Conservation (phyloP, 164 flowering plant species). For the Litsea cubeba region DNA sequence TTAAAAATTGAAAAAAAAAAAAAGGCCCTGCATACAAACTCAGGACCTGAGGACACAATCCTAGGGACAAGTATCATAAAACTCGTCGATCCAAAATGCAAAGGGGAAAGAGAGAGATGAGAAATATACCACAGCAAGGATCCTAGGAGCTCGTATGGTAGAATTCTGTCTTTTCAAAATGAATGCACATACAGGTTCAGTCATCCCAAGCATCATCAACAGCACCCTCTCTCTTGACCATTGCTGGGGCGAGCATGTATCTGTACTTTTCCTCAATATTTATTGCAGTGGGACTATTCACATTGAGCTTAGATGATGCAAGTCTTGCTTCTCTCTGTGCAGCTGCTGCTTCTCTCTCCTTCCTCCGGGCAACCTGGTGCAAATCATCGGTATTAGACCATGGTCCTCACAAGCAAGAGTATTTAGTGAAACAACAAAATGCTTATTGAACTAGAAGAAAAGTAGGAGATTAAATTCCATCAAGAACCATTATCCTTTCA, state of each 20-base stretch:
- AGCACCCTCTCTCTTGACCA: slow-evolving; percentile 40
- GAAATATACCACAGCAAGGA: neutral
- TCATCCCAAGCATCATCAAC: slow-evolving; percentile 79
- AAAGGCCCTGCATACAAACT: neutral
- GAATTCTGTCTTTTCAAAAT: neutral
- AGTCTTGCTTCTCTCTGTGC: slow-evolving; percentile 47
- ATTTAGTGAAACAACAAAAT: no score
- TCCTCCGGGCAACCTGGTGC: slow-evolving; percentile 54
- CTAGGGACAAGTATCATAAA: neutral
- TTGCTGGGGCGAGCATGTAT: slow-evolving; percentile 50
- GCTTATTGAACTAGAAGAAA: neutral
- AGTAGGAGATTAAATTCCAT: neutral
- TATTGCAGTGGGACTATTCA: slow-evolving; percentile 32
- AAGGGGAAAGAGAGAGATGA: neutral
- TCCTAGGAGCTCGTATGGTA: slow-evolving; percentile 5
- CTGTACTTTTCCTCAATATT: slow-evolving; percentile 59
- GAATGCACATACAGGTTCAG: slow-evolving; percentile 13
- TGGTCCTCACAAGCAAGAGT: no score
- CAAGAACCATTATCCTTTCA: neutral
- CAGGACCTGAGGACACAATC: neutral
- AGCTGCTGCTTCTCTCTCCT: slow-evolving; percentile 60
- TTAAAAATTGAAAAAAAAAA: no score
- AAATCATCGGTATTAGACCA: neutral
- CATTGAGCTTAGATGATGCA: slow-evolving; percentile 32
- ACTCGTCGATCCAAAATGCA: neutral